Evolutionary conservation across 2,329 filamentous ascomycete genomes (phyloP), one percentile per base, ranked within the genome.

Genomic region (Juglanconis oblonga): DNA sequence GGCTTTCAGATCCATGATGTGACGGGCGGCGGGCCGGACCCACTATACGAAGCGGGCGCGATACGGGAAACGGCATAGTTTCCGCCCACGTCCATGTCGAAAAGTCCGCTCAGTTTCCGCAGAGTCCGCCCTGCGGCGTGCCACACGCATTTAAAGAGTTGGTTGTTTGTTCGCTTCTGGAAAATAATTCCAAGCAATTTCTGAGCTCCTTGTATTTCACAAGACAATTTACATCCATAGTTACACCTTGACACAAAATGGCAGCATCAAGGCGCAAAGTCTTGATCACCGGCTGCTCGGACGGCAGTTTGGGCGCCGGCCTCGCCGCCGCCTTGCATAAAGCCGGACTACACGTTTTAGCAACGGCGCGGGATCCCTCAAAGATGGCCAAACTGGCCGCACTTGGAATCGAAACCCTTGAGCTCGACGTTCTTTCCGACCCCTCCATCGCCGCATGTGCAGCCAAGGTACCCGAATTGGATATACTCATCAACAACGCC

Each of bases 271-370:
- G 54, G 50, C 40, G 44, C n/a, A 48, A 68, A 49, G 65, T 73
- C 24, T 66, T 76, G 9, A 72, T 77, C 40, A 77, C 74, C 6
- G 74, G 76, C 31, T 74, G 71, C 55, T 74, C 71, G 58, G 66
- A 72, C 24, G 75, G 74, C 6, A 73, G 77, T 35, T 71, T 77
- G 32, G 76, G 76, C 13, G 69, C 75, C 44, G 72, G 73, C 35
- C 69, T 79, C 2, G 75, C 75, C 2, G 59, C 65, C 17, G 73
- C 74, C 45, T 75, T 77, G 57, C 73, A 75, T 61, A 60, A 65
- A 1, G 66, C 68, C 35, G 76, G 76, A 3, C 67, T 73, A 32
- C 69, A 70, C n/a, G 76, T 79, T 38, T 73, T 75, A 53, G 77
- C 77, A 1, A 77, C 77, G 1, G 72, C 74, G 10, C 70, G 76